Conservation (phyloP, 305 asterid species). For the Fraxinus albicans region DNA sequence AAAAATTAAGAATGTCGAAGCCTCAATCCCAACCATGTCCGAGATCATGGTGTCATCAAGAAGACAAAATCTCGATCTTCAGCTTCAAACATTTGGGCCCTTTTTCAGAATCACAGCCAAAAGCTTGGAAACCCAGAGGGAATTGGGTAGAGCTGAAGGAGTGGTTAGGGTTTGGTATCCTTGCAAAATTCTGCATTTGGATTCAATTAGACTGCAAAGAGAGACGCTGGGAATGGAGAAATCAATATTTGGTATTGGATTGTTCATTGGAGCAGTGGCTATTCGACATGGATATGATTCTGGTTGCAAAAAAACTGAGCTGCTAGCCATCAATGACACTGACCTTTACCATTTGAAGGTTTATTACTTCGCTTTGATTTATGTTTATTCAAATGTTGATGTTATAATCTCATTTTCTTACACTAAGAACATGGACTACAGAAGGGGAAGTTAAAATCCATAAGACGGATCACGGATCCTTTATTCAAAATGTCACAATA, state of each 20-base stretch:
- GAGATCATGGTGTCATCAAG: conserved; percentile 70
- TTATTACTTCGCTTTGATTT: neutral
- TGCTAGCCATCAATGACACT: conserved; percentile 89
- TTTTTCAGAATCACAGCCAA: conserved; percentile 76
- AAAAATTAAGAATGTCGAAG: conserved; percentile 8
- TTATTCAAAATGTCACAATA: neutral
- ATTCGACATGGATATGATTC: conserved; percentile 72
- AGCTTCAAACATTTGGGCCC: conserved; percentile 73
- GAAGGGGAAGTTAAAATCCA: neutral
- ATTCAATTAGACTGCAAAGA: conserved; percentile 59
- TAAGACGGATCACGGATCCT: neutral
- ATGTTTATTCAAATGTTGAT: neutral
- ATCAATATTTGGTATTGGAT: conserved; percentile 87
- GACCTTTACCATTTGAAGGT: conserved; percentile 85
- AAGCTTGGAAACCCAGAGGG: conserved; percentile 42
- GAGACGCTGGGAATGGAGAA: conserved; percentile 79
- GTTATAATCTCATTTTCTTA: neutral
- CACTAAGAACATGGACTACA: neutral
- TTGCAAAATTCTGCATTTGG: conserved; percentile 82
- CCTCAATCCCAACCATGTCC: conserved; percentile 62
- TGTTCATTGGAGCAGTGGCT: conserved; percentile 90
- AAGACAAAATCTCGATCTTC: conserved; percentile 66
- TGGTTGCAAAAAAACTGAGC: conserved; percentile 77
- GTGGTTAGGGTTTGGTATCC: conserved; percentile 71
- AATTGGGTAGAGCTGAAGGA: conserved; percentile 83